Evolutionary conservation across 768 basidiomycete species (phyloP), one percentile per base, ranked within the genome.

Genomic region (Daedaleopsis nitida): DNA sequence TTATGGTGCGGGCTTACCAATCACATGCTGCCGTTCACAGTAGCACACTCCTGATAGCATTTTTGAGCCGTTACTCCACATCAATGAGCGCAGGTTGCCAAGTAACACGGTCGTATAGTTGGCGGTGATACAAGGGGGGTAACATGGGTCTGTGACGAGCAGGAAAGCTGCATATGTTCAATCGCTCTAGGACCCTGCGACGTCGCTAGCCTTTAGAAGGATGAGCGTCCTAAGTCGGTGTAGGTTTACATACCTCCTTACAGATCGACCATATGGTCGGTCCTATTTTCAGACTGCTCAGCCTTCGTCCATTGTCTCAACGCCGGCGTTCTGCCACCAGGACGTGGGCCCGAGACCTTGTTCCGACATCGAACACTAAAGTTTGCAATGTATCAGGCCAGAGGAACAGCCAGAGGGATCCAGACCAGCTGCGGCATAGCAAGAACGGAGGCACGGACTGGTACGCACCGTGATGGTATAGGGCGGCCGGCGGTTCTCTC

Each of bases 311-410:
- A 76, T 76, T 3, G 70, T 71, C 49, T 73, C 81, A 42, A 78
- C 77, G 35, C 74, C 75, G 38, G 76, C 78, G 14, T 79, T 79
- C 68, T 80, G 85, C 91, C 91, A 92, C 91, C 91, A 93, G 0
- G 83, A 69, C 1, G 85, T 74, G 14, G 89, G 90, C 0, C 92
- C 92, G 5, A 94, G 76, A 6, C 92, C 92, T 68, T 92, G 90
- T 72, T 92, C 92, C 13, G 85, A 83, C 62, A 93, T 91, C 1
- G 92, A 92, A 64, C 87, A 90, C 91, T 93, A 55, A 50, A 37
- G 23, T 24, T 5, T 39, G 19, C 21, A 17, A 14, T 27, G 38
- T 43, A 21, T 51, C 19, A 32, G 53, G 13, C 38, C 38, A 3
- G 49, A 10, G n/a, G 13, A 59, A 39, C 39, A 47, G n/a, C 54